Percentiles rank a stretch among this genome's conserved stretches.
Conservation (phyloP, 805 yeast genomes). For the Cyberlindnera meyerae region DNA sequence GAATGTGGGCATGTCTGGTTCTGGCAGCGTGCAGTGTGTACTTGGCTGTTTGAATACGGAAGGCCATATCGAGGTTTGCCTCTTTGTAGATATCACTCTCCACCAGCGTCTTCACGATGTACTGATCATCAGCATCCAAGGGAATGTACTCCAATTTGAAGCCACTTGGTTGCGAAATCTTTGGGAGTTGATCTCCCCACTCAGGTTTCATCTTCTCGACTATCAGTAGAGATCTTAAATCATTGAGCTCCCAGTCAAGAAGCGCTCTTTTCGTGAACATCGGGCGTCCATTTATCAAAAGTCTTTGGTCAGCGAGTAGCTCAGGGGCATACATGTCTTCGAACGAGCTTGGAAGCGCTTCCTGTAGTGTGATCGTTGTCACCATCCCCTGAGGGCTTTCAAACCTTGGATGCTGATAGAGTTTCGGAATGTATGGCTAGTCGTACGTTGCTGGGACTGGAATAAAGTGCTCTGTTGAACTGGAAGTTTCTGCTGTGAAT, state of each 20-base stretch:
- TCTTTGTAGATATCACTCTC: conserved; percentile 63
- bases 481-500: conserved; percentile 16
- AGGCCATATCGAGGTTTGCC: conserved; percentile 48
- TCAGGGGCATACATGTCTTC: conserved; percentile 57
- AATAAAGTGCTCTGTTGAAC: conserved; percentile 6
- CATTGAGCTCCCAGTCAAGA: conserved; percentile 69
- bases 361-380: conserved; percentile 30
- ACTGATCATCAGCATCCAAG: conserved; percentile 46
- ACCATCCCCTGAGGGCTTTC: too few relatives aligned
- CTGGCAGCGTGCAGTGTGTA: conserved; percentile 58
- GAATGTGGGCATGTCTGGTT: conserved; percentile 37
- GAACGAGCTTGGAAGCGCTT: conserved; percentile 49
- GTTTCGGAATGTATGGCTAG: background rate
- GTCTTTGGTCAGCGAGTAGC: conserved; percentile 38
- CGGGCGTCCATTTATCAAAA: conserved; percentile 56
- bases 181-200: conserved; percentile 53
- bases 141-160: conserved; percentile 52
- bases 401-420: too few relatives aligned
- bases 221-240: conserved; percentile 58
- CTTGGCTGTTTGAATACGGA: conserved; percentile 54
- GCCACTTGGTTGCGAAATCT: conserved; percentile 29
- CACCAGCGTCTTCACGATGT: conserved; percentile 45
- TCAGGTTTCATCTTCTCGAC: conserved; percentile 41
- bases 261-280: conserved; percentile 56
- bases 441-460: conserved; percentile 6